Percentiles rank a stretch among this genome's conserved stretches.
phyloP scores from a whole-genome alignment of 257 asterid genomes.

The Pogostemon cablin region DNA sequence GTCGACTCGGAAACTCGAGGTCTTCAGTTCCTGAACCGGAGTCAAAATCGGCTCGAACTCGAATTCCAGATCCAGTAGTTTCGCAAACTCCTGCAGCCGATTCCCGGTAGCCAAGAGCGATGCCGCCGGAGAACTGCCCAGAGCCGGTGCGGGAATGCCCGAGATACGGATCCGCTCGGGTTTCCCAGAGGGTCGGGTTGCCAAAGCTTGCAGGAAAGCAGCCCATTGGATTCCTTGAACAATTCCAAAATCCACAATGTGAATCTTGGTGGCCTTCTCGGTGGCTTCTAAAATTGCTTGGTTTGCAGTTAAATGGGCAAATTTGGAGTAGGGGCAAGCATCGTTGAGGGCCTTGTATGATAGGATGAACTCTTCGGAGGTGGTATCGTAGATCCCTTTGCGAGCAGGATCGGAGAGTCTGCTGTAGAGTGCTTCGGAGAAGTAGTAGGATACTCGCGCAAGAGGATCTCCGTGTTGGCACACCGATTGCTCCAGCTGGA shows the following conservation, averaged over 20 bases:
- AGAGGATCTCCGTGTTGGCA: constrained; percentile 69
- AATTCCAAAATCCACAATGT: constrained; percentile 90
- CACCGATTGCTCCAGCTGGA: constrained; percentile 60
- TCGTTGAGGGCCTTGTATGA: constrained; percentile 81
- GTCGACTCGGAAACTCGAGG: constrained; percentile 62
- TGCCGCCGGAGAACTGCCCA: constrained; percentile 63
- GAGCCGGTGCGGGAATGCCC: constrained; percentile 81
- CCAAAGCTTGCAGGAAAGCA: constrained; percentile 90
- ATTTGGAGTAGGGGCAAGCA: constrained; percentile 93
- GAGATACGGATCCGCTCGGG: constrained; percentile 74
- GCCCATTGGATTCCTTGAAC: constrained; percentile 99
- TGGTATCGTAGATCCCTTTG: constrained; percentile 37
- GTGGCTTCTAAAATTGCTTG: constrained; percentile 94
- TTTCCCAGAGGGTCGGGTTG: constrained; percentile 85
- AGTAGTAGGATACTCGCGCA: constrained; percentile 77
- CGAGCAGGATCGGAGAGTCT: constrained; percentile 44
- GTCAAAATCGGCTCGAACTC: constrained; percentile 77
- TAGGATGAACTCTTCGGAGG: constrained; percentile 72
- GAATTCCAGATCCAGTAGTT: constrained; percentile 76
- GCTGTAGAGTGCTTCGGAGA: constrained; percentile 70
- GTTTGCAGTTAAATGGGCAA: constrained; percentile 88
- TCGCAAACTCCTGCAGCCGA: constrained; percentile 78
- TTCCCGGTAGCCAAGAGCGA: constrained; percentile 85
- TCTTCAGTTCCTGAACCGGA: constrained; percentile 57
- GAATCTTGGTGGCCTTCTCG: constrained; percentile 61